These are phyloP conservation scores for Trichoderma reesei DNA, from an alignment of 495 filamentous ascomycete genomes.

Conservation along the genomic window DNA sequence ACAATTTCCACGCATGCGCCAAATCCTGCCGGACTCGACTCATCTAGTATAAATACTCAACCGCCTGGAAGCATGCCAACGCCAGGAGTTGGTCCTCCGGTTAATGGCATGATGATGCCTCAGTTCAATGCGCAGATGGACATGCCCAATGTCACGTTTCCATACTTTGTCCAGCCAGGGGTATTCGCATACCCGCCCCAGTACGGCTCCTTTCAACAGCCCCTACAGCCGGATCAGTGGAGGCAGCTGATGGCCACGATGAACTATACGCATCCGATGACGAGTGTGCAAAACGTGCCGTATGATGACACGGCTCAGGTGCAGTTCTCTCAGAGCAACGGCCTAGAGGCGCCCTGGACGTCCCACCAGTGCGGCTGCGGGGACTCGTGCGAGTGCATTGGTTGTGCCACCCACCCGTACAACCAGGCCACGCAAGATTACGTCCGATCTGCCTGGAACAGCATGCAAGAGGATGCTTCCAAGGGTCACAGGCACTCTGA, in stretches of 20 bases:
- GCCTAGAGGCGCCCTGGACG: slow-evolving; percentile 16
- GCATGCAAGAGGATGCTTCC: slow-evolving; percentile 11
- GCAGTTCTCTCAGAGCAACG: not conserved
- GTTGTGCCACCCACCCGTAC: slow-evolving; percentile 61
- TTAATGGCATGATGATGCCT: slow-evolving; percentile 5
- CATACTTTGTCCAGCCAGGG: slow-evolving; percentile 8
- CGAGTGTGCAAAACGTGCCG: not conserved
- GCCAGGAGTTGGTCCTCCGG: not conserved
- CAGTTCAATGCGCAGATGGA: slow-evolving; percentile 2
- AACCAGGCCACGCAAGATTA: slow-evolving; percentile 61
- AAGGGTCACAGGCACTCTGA: slow-evolving; percentile 5
- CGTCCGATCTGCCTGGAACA: slow-evolving; percentile 34
- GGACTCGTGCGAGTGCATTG: slow-evolving; percentile 57
- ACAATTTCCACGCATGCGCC: not conserved
- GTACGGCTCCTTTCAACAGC: slow-evolving; percentile 32
- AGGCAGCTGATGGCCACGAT: slow-evolving; percentile 20
- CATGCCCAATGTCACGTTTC: slow-evolving; percentile 7
- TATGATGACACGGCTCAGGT: not conserved
- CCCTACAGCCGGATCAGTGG: slow-evolving; percentile 33
- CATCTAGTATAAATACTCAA: not conserved
- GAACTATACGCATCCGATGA: slow-evolving; percentile 8
- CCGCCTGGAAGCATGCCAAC: not conserved
- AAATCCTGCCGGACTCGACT: not conserved
- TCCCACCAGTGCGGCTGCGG: slow-evolving; percentile 55
- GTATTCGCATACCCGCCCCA: slow-evolving; percentile 25